Evolutionary conservation across 768 basidiomycete genomes (phyloP).

Genomic region (Leccinum subtestaceum): DNA sequence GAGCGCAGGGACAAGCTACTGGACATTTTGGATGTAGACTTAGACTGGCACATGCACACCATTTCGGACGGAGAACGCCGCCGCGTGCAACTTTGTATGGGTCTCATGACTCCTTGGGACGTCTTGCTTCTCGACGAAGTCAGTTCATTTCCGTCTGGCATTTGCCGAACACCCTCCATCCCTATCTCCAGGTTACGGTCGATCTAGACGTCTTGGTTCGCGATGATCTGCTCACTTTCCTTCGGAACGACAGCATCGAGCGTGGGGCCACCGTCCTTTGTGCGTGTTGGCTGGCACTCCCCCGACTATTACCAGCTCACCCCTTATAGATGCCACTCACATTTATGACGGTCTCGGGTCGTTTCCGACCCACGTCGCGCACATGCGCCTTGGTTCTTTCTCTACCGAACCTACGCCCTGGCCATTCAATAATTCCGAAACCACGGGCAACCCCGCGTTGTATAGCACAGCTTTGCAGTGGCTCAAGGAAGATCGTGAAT

Average conservation of each 20-base stretch:
- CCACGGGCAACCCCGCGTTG: conserved; percentile 37
- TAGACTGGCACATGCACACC: conserved; percentile 94
- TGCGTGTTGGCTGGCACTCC: conserved; percentile 32
- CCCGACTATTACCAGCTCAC: conserved; percentile 6
- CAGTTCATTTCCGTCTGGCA: conserved; percentile 5
- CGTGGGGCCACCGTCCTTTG: conserved; percentile 89
- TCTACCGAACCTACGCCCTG: conserved; percentile 67
- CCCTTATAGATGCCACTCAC: conserved; percentile 80
- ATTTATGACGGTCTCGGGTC: conserved; percentile 89
- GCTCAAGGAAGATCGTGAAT: conserved; percentile 79
- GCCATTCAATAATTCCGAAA: conserved; percentile 44
- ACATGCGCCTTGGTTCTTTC: conserved; percentile 84
- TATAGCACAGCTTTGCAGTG: conserved; percentile 80
- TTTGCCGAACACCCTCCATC: not conserved
- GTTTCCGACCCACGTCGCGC: conserved; percentile 93
- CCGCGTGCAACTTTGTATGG: conserved; percentile 91
- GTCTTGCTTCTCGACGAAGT: conserved; percentile 94
- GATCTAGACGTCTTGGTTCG: conserved; percentile 96
- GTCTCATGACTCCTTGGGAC: conserved; percentile 94
- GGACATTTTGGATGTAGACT: conserved; percentile 90
- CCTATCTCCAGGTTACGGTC: conserved; percentile 73
- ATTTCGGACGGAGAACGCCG: conserved; percentile 97
- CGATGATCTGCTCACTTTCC: conserved; percentile 83
- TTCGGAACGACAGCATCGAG: conserved; percentile 74
- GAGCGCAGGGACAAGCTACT: conserved; percentile 81